Evolutionary conservation across 2,329 filamentous ascomycete species (phyloP).

Genomic region (Leptographium wingfieldii): DNA sequence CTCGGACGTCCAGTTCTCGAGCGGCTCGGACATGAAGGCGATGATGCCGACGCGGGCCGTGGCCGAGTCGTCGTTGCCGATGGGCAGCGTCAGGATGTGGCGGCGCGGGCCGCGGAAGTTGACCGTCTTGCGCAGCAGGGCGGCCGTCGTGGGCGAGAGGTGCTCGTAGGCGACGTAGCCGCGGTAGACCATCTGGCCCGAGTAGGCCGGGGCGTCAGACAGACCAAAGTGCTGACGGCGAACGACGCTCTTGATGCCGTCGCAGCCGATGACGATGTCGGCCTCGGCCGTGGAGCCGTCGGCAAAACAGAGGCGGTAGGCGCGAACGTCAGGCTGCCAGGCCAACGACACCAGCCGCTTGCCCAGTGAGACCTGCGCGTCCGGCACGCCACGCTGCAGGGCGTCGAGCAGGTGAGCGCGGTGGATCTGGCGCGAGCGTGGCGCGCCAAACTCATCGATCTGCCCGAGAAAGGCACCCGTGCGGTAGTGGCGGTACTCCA

Average conservation of each 20-base stretch:
- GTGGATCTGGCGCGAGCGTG: slow-evolving; percentile 10
- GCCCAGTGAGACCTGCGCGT: slow-evolving; percentile 4
- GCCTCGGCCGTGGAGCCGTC: slow-evolving; percentile 18
- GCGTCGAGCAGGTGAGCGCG: slow-evolving; percentile 9
- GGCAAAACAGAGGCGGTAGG: slow-evolving; percentile 14
- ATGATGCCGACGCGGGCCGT: slow-evolving; percentile 21
- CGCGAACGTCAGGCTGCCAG: neutral
- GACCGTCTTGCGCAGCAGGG: slow-evolving; percentile 46
- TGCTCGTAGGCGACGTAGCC: slow-evolving; percentile 20
- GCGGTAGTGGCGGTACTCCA: slow-evolving; percentile 21
- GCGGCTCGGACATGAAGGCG: slow-evolving; percentile 15
- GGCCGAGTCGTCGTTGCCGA: slow-evolving; percentile 22
- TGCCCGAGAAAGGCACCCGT: slow-evolving; percentile 13
- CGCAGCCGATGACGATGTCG: slow-evolving; percentile 43
- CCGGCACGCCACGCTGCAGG: slow-evolving; percentile 3
- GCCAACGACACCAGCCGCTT: slow-evolving; percentile 4
- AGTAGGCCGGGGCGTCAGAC: slow-evolving; percentile 33
- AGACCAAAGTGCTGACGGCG: slow-evolving; percentile 30
- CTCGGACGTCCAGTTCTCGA: slow-evolving; percentile 8
- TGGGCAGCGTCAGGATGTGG: slow-evolving; percentile 25
- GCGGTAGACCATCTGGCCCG: slow-evolving; percentile 48
- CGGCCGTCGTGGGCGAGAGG: slow-evolving; percentile 7
- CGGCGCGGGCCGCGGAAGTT: slow-evolving; percentile 25
- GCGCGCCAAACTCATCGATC: slow-evolving; percentile 10
- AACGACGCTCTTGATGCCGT: slow-evolving; percentile 48